Percentiles rank a stretch among this genome's conserved stretches.
phyloP scores from a whole-genome alignment of 164 flowering plant genomes.

The Chimonanthus praecox region DNA sequence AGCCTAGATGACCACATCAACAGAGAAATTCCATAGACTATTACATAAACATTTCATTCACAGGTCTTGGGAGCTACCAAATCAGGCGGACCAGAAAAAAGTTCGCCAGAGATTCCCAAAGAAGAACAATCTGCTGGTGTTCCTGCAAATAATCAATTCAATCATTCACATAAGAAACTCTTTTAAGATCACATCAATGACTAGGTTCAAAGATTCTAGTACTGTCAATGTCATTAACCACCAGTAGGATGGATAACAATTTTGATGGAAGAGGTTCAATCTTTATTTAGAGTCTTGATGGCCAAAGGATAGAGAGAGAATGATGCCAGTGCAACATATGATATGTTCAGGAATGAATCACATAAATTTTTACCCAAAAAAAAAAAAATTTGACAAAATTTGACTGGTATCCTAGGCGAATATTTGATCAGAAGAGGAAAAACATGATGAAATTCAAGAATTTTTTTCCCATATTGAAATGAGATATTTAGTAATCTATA shows the following conservation, averaged over 20 bases:
- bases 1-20: background rate
- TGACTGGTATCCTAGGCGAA: background rate
- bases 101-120: conserved; percentile 63
- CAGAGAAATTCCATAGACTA: background rate
- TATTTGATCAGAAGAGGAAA: background rate
- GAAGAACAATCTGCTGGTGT: conserved; percentile 91
- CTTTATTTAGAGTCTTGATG: background rate
- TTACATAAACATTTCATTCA: background rate
- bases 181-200: background rate
- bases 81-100: conserved; percentile 71
- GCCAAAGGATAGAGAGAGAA: background rate
- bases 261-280: background rate
- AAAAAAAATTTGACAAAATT: too few species aligned
- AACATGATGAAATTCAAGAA: background rate
- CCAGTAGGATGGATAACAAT: background rate
- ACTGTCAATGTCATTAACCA: background rate
- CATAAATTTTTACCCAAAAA: too few species aligned
- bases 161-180: background rate
- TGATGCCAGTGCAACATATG: too few species aligned
- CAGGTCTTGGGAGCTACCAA: conserved; percentile 38
- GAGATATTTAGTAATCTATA: background rate
- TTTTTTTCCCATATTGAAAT: too few species aligned
- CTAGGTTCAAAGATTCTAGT: background rate
- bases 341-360: too few species aligned
- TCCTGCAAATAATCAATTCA: conserved; percentile 40